Evolutionary conservation across 352 stramenopile species (phyloP), one percentile per base, ranked within the genome.

Genomic region (Phytophthora foliorum): DNA sequence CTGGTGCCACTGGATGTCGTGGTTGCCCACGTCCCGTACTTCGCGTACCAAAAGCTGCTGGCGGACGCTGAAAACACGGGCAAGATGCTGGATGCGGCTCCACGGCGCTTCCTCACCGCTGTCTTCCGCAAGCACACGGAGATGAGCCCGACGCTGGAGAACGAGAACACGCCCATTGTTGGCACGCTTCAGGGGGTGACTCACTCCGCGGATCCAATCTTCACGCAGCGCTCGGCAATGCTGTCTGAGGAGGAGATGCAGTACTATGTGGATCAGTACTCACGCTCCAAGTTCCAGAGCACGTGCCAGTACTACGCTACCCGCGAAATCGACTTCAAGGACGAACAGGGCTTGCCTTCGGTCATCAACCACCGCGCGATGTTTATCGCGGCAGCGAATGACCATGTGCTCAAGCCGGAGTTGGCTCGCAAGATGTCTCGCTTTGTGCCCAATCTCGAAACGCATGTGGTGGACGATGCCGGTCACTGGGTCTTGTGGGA

Each of bases 401-500:
- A 93, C 57, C 57, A 72, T 6, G 82, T 90, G 22, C 72, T 93
- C 10, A 77, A 66, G 6, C 86, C 83, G 1, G 75, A 78, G 46
- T 78, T 93, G 73, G 85, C 81, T 21, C 60, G 45, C 24, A 79
- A 86, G 24, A 93, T 93, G 85, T 60, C 72, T 24, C 62, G 77
- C 27, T 58, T 83, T 24, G 70, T 91, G 11, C 75, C 79, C 2
- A 80, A 88, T 17, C 66, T 89, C 14, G 75, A 85, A 55, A 81
- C 80, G 65, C 71, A 82, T n/a, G 54, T 87, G 3, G 66, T 91
- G 46, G 59, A 84, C 14, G 55, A 87, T 24, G 80, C 80, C 3
- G 82, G 82, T 6, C 82, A 91, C 61, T 91, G 82, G 82, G 81
- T 91, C 25, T 57, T 91, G 0, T 86, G 78, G 74, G 82, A 91